Evolutionary conservation across 163 green algal species (phyloP).

Genomic region (Coccomyxa subellipsoidea): DNA sequence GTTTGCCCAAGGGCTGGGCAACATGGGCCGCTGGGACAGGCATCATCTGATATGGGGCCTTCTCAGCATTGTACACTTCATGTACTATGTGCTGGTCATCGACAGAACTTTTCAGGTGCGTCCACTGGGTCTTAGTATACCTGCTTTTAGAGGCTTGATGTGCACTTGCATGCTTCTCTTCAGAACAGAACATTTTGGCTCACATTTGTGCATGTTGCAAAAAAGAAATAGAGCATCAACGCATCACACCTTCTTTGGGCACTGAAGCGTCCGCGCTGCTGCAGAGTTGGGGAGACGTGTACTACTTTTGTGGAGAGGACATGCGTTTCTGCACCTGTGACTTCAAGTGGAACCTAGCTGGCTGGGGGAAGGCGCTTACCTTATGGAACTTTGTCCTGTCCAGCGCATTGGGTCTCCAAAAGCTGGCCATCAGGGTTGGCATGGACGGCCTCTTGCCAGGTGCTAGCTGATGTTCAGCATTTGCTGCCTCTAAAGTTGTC

Average conservation of each 20-base stretch:
- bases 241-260: too few species aligned
- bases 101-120: background rate
- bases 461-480: too few species aligned
- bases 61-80: background rate
- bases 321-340: slow-evolving; percentile 65
- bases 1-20: background rate
- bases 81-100: background rate
- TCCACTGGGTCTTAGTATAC: background rate
- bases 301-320: slow-evolving; percentile 74
- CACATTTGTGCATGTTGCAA: too few species aligned
- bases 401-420: slow-evolving; percentile 59
- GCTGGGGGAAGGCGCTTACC: slow-evolving; percentile 65
- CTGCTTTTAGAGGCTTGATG: too few species aligned
- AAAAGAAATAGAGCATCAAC: too few species aligned
- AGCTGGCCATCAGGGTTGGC: slow-evolving; percentile 52
- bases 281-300: slow-evolving; percentile 67
- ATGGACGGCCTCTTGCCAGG: slow-evolving; percentile 66
- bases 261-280: background rate
- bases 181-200: too few species aligned
- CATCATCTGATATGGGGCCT: slow-evolving; percentile 1
- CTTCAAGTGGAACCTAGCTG: slow-evolving; percentile 66
- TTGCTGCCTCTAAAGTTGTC: too few species aligned
- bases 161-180: too few species aligned
- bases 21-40: background rate
- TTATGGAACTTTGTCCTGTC: slow-evolving; percentile 78